Base-by-base conservation (phyloP, 225 moss, liverwort and hornwort genomes). In the Marchantia polymorpha region DNA sequence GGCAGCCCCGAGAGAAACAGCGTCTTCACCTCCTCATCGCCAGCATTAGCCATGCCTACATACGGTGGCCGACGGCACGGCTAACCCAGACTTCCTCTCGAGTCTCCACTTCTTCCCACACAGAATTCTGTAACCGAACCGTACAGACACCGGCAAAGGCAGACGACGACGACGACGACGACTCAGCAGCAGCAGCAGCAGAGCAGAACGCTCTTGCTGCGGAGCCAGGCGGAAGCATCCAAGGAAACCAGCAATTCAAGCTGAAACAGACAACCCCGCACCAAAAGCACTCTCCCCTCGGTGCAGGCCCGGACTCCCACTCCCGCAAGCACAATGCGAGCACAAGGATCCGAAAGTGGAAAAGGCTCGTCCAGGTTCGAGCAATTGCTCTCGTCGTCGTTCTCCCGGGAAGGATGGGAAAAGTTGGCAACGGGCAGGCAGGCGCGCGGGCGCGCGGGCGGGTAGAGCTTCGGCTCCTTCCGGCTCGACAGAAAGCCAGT, bases 1-100 rank as follows among this genome's bases (percentile, higher is more conserved):
- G 93, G 95, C 56, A 95, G 84, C 26, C 95, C 95, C 19, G 95
- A 95, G 25, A 95, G 85, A 83, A 95, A 95, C 67, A 95, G 79
- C 15, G 95, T 95, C 84, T 92, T 95, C 86, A 95, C 95, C 81
- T 95, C 95, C 81, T 95, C 93, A 23, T 95, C 95, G 23, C 82
- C 85, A 30, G 58, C 69, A 55, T 81, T 82, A 39, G 87, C 82
- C 87, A 87, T 87, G 59, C 60, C 65, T 76, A 64, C 72, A 66
- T 63, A 20, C 48, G 17, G 27, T 14, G n/a, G 19, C 59, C 23
- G 26, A 61, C 60, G 39, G 10, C 69, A 27, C 10, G 52, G 4
- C 61, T 23, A 12, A 71, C 49, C 47, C 8, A 29, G 58, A 39
- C 25, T 61, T 19, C 56, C 70, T 83, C 74, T 54, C n/a, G 14